Percentiles rank a stretch among this genome's conserved stretches.
Conservation (phyloP, 148 eudicot species). For the Diospyros lotus region DNA sequence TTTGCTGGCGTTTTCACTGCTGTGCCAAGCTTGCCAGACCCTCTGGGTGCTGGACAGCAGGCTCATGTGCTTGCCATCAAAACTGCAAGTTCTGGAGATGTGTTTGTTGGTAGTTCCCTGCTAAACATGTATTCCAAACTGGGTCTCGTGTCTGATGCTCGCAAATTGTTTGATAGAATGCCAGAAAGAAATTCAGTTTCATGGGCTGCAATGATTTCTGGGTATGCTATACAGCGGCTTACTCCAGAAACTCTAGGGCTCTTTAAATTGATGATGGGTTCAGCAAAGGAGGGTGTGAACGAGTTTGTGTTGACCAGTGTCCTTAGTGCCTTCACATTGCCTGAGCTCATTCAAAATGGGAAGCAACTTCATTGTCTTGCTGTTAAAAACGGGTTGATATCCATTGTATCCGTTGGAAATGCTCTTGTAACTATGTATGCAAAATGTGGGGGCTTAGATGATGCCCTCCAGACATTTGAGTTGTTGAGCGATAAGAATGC, state of each 20-base stretch:
- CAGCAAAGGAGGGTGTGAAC: constrained; percentile 25
- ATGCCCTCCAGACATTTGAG: constrained; percentile 37
- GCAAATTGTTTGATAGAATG: constrained; percentile 48
- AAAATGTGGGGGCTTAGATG: constrained; percentile 35
- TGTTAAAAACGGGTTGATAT: constrained; percentile 30
- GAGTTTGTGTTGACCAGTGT: constrained; percentile 45
- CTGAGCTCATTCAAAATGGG: constrained; percentile 28
- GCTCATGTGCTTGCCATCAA: constrained; percentile 36
- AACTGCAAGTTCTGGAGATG: constrained; percentile 22
- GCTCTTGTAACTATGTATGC: constrained; percentile 54
- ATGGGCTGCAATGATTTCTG: constrained; percentile 51
- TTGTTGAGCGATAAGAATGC: constrained; percentile 30
- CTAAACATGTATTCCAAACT: constrained; percentile 44
- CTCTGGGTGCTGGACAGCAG: constrained; percentile 28
- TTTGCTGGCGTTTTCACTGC: constrained; percentile 38
- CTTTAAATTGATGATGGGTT: constrained; percentile 31
- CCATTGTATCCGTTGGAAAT: constrained; percentile 37
- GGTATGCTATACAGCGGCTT: constrained; percentile 36
- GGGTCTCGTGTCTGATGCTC: constrained; percentile 32
- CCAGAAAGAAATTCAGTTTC: constrained; percentile 46
- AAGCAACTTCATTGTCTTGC: constrained; percentile 39
- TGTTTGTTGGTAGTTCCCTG: constrained; percentile 39
- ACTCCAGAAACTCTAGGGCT: constrained; percentile 32
- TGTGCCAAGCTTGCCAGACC: constrained; percentile 13
- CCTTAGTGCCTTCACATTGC: constrained; percentile 33